Percentiles rank a stretch among this genome's conserved stretches.
These are phyloP conservation scores for Hypoxylon rickii DNA, from an alignment of 495 filamentous ascomycete genomes.

Conservation along the genomic window DNA sequence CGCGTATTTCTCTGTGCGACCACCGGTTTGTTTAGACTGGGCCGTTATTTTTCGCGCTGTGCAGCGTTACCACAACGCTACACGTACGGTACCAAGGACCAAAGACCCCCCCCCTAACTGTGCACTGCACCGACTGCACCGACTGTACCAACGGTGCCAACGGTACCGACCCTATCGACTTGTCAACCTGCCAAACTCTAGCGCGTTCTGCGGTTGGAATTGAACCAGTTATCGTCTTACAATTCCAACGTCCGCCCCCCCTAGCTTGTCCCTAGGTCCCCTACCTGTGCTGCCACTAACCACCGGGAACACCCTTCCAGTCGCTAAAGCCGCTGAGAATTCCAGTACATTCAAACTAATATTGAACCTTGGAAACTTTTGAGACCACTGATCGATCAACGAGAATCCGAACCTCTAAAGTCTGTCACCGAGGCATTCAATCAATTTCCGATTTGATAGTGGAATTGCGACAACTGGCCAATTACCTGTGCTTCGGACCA, in stretches of 20 bases:
- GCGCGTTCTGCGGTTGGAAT: slow-evolving; percentile 23
- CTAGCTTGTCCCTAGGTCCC: no score
- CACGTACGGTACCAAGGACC: no score
- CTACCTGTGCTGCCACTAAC: no score
- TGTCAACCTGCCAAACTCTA: slow-evolving; percentile 8
- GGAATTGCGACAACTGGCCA: slow-evolving; percentile 9
- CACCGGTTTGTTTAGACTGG: slow-evolving; percentile 19
- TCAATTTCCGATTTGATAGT: slow-evolving; percentile 27
- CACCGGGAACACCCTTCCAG: background rate
- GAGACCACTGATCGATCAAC: no score
- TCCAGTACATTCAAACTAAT: slow-evolving; percentile 31
- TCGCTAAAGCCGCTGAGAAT: slow-evolving; percentile 3
- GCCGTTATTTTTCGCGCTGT: slow-evolving; percentile 11
- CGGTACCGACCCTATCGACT: no score
- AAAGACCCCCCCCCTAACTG: no score
- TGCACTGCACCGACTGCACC: no score
- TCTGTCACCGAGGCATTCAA: slow-evolving; percentile 19
- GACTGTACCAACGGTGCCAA: no score
- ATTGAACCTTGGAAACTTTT: slow-evolving; percentile 31
- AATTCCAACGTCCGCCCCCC: no score
- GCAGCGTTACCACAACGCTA: slow-evolving; percentile 9
- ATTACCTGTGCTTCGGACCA: slow-evolving; percentile 17
- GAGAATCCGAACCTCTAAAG: no score
- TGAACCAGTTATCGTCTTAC: slow-evolving; percentile 16
- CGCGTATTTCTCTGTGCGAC: slow-evolving; percentile 24